These are phyloP conservation scores for Hymenoscyphus linearis DNA, from an alignment of 2,329 filamentous ascomycete species.

Conservation along the genomic window DNA sequence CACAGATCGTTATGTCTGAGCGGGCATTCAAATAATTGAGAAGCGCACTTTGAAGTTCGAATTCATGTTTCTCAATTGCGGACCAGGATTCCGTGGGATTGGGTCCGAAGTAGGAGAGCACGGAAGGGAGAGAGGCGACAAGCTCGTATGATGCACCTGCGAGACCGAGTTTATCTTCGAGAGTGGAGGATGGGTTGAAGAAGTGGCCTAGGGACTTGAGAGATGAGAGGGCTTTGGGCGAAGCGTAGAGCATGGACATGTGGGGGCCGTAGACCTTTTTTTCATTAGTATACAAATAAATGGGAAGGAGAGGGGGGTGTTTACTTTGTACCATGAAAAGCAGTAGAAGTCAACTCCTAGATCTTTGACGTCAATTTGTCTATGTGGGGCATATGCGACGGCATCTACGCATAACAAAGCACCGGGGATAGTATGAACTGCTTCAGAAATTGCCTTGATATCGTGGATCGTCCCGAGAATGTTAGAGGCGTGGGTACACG, in stretches of 20 bases:
- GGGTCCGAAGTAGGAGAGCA: conserved; percentile 55
- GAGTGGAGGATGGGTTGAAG: conserved; percentile 56
- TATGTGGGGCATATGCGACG: conserved; percentile 71
- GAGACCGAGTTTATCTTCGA: conserved; percentile 64
- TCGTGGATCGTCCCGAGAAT: conserved; percentile 68
- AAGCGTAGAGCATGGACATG: conserved; percentile 64
- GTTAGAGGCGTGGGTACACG: conserved; percentile 70
- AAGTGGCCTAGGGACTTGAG: conserved; percentile 58
- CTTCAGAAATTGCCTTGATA: conserved; percentile 48
- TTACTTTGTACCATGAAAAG: conserved; percentile 75
- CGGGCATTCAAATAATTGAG: conserved; percentile 53
- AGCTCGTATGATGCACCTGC: conserved; percentile 69
- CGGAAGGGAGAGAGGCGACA: conserved; percentile 53
- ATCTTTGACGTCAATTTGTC: conserved; percentile 60
- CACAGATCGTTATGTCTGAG: conserved; percentile 52
- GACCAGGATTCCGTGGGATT: conserved; percentile 41
- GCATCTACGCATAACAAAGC: conserved; percentile 69
- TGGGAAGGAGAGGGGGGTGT: not conserved
- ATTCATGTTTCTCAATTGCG: conserved; percentile 53
- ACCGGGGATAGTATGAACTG: conserved; percentile 43
- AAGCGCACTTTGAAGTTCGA: conserved; percentile 51
- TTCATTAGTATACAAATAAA: not conserved
- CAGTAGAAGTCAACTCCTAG: conserved; percentile 70
- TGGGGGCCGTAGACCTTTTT: conserved; percentile 66
- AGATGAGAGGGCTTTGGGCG: conserved; percentile 47